Conservation (phyloP, 768 basidiomycete genomes). For the Boletus tylopilopsis region DNA sequence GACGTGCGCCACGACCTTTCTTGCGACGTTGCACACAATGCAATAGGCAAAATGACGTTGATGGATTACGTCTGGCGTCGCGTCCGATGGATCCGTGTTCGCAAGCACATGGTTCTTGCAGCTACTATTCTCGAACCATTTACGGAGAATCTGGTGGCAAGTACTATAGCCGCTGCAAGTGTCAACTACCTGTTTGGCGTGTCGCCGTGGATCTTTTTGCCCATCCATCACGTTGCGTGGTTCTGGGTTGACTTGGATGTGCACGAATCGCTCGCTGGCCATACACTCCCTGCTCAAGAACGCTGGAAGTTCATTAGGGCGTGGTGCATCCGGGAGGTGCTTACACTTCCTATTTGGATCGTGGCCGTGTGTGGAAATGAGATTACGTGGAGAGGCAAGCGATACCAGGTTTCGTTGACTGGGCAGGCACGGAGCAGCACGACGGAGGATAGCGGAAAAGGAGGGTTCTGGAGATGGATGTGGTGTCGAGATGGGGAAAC, state of each 20-base stretch:
- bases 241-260: constrained; percentile 79
- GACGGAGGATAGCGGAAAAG: constrained; percentile 6
- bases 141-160: constrained; percentile 79
- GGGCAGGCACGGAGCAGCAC: constrained; percentile 56
- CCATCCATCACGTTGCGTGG: constrained; percentile 66
- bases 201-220: constrained; percentile 51
- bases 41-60: constrained; percentile 84
- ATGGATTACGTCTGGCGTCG: constrained; percentile 84
- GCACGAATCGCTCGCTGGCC: constrained; percentile 69
- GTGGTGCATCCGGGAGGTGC: constrained; percentile 75
- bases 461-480: constrained; percentile 27
- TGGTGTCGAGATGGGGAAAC: constrained; percentile 13
- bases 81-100: constrained; percentile 94
- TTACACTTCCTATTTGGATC: constrained; percentile 87
- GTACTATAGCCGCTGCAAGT: constrained; percentile 58
- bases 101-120: constrained; percentile 86
- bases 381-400: constrained; percentile 84
- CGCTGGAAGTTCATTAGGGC: constrained; percentile 64
- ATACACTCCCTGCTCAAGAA: constrained; percentile 48
- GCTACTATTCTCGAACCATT: constrained; percentile 91
- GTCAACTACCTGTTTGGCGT: constrained; percentile 47
- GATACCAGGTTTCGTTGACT: constrained; percentile 68
- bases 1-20: constrained; percentile 86
- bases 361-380: constrained; percentile 77
- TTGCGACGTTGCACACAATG: constrained; percentile 85